phyloP scores from a whole-genome alignment of 306 rosid species.

The Chamaecrista fasciculata region DNA sequence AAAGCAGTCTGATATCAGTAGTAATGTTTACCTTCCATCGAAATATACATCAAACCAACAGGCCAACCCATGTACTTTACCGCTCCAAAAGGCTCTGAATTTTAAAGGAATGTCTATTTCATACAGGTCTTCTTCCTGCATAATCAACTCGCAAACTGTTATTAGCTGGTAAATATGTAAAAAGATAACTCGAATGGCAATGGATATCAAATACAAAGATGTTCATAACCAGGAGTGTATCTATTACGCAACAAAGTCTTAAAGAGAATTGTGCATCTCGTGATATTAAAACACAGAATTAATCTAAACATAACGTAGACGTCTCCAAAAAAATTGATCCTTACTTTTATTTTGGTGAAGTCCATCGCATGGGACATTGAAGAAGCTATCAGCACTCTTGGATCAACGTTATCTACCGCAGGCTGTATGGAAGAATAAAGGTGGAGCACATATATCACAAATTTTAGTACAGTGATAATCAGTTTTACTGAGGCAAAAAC shows the following conservation, averaged over 20 bases:
- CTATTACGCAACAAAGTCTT: too few species aligned
- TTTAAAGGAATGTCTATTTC: slow-evolving; percentile 78
- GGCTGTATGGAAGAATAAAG: slow-evolving; percentile 55
- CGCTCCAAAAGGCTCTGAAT: slow-evolving; percentile 57
- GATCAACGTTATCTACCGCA: slow-evolving; percentile 87
- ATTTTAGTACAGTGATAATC: neutral
- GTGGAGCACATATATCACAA: slow-evolving; percentile 6
- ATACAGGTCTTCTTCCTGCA: slow-evolving; percentile 77
- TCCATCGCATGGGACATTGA: slow-evolving; percentile 65
- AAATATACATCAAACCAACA: too few species aligned
- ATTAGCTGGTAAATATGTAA: neutral
- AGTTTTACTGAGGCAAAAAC: neutral
- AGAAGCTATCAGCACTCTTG: slow-evolving; percentile 74
- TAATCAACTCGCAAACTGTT: neutral
- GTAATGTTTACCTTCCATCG: too few species aligned
- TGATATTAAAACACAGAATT: too few species aligned
- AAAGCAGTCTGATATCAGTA: too few species aligned
- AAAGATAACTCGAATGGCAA: neutral
- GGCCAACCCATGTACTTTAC: too few species aligned
- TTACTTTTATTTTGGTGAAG: slow-evolving; percentile 63
- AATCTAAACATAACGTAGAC: too few species aligned
- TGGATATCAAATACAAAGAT: neutral
- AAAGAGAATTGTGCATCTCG: too few species aligned
- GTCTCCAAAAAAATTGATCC: slow-evolving; percentile 1
- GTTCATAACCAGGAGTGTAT: slow-evolving; percentile 6